Conservation (phyloP, 2,329 filamentous ascomycete genomes). For the Paecilomyces formosus region DNA sequence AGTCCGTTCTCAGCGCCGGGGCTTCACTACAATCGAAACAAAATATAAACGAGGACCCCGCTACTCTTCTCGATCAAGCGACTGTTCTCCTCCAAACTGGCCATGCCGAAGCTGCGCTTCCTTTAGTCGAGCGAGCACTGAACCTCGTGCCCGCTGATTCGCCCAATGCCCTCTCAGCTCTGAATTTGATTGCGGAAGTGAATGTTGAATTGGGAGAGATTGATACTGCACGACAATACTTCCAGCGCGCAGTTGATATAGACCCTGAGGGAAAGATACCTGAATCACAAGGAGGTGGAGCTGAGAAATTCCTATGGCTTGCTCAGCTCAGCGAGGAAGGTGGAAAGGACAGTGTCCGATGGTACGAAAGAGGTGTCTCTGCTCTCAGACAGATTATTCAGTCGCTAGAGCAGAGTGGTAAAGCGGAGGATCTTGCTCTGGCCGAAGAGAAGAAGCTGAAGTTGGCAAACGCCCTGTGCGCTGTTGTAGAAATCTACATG, state of each 20-base stretch:
- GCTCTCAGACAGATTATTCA: conserved; percentile 67
- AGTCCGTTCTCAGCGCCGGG: conserved; percentile 36
- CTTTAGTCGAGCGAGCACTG: conserved; percentile 48
- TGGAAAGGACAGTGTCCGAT: conserved; percentile 51
- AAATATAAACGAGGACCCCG: conserved; percentile 44
- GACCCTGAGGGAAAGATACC: conserved; percentile 68
- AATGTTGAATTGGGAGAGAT: conserved; percentile 75
- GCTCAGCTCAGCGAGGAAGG: conserved; percentile 73
- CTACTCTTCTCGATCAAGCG: conserved; percentile 51
- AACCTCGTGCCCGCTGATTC: conserved; percentile 25
- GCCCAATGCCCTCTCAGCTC: conserved; percentile 45
- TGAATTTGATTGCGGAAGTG: conserved; percentile 75
- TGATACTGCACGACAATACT: conserved; percentile 64
- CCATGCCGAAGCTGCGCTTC: conserved; percentile 51
- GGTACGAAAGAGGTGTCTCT: conserved; percentile 59
- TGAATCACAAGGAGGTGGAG: conserved; percentile 68
- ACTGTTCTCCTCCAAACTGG: conserved; percentile 51
- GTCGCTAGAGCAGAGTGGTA: conserved; percentile 47
- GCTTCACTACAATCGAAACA: conserved; percentile 29
- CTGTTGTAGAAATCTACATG: conserved; percentile 96
- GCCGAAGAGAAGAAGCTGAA: conserved; percentile 69
- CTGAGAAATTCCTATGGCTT: conserved; percentile 91
- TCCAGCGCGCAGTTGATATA: conserved; percentile 63
- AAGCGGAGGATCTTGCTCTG: conserved; percentile 29
- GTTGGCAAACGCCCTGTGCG: conserved; percentile 85